Evolutionary conservation across 768 basidiomycete genomes (phyloP), one percentile per base, ranked within the genome.

Genomic region (Psilocybe tampanensis): DNA sequence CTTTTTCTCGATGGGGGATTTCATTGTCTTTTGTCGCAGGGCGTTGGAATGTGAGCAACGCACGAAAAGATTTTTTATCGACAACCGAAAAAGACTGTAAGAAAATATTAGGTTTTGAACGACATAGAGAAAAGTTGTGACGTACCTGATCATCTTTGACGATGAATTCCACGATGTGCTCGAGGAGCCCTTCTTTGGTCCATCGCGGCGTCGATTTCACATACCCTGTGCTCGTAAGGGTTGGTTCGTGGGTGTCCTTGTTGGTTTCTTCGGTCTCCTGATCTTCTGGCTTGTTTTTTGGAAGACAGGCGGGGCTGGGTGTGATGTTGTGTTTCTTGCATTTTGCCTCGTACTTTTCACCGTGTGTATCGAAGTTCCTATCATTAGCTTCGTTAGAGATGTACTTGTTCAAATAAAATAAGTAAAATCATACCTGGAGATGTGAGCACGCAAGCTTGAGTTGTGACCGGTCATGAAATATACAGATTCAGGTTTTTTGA

Each of bases 1-100:
- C 42, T 43, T 62, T 68, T 2, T 58, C 64, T 22, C 56, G 61
- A 52, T 65, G 58, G 2, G 65, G 67, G 29, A 70, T 67, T 22
- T 68, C 67, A 8, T 18, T 42, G 0, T 67, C 60, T 2, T 47
- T 44, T 4, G 60, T 57, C 1, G 43, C 42, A 0, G 66, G 67
- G 0, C 63, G 48, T 21, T 56, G 55, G 42, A 63, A 70, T 22
- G 39, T 50, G 33, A 70, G 58, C 6, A 70, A 59, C 2, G 21
- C 44, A 1, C 60, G 54, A 41, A 70, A 68, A 0, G 63, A 42
- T 1, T 43, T 34, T 34, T 62, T 62, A 3, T 68, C 62, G 5
- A 69, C 59, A 6, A 68, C 44, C 12, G 13, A n/a, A 52, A 68
- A 68, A 3, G 66, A 52, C 66, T 69, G 24, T 15, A 18, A 32